phyloP scores from a whole-genome alignment of 441 rosid genomes.

The Erysimum cheiri region DNA sequence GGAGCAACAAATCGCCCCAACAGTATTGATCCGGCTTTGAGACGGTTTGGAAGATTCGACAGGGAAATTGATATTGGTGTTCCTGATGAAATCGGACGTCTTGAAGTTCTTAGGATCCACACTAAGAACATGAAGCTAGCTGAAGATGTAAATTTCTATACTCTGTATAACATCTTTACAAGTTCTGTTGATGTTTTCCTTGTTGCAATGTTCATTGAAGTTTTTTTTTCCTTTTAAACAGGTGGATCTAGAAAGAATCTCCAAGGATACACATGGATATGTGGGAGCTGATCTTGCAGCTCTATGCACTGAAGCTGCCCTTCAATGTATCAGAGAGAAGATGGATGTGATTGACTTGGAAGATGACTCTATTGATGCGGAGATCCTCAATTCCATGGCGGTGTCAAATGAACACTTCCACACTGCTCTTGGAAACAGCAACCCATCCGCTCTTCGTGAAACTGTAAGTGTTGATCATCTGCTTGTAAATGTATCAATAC shows the following conservation, averaged over 20 bases:
- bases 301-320: slow-evolving; percentile 66
- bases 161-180: not conserved
- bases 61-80: slow-evolving; percentile 53
- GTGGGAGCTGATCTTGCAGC: slow-evolving; percentile 72
- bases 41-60: slow-evolving; percentile 57
- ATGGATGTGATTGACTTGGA: slow-evolving; percentile 69
- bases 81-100: slow-evolving; percentile 54
- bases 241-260: slow-evolving; percentile 65
- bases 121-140: slow-evolving; percentile 55
- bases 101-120: slow-evolving; percentile 53
- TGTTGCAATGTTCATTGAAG: slow-evolving; percentile 1
- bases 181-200: not conserved
- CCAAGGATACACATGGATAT: slow-evolving; percentile 63
- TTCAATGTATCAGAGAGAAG: slow-evolving; percentile 65
- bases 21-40: slow-evolving; percentile 53
- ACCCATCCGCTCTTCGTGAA: slow-evolving; percentile 67
- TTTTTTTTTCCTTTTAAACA: slow-evolving; percentile 26
- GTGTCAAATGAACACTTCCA: slow-evolving; percentile 66
- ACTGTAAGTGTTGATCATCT: slow-evolving; percentile 46
- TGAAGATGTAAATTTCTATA: slow-evolving; percentile 43
- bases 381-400: slow-evolving; percentile 62
- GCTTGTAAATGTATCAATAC: not conserved
- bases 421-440: slow-evolving; percentile 61
- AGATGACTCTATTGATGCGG: slow-evolving; percentile 63
- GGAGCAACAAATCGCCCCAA: slow-evolving; percentile 54